phyloP scores from a whole-genome alignment of 108 stramenopile genomes.

The Nitzschia putrida region DNA sequence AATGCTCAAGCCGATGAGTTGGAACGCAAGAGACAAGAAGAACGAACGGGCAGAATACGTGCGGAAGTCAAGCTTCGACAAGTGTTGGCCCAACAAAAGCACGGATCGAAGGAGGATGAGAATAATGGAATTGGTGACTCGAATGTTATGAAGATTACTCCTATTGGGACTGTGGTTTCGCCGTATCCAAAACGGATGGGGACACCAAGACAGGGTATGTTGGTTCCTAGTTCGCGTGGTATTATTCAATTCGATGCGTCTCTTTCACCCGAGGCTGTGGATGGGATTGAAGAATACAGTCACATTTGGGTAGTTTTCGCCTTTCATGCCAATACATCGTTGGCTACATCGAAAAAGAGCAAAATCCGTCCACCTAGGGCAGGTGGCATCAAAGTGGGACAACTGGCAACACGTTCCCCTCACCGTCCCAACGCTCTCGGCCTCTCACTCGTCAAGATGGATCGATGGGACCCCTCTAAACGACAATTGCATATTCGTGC shows the following conservation, averaged over 20 bases:
- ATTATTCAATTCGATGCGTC: slow-evolving; percentile 55
- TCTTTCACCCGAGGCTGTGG: slow-evolving; percentile 60
- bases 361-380: slow-evolving; percentile 79
- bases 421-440: slow-evolving; percentile 95
- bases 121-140: slow-evolving; percentile 8
- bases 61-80: slow-evolving; percentile 77
- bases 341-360: slow-evolving; percentile 49
- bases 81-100: slow-evolving; percentile 42
- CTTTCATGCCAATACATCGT: slow-evolving; percentile 96
- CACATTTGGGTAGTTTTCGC: slow-evolving; percentile 94
- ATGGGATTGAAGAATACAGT: slow-evolving; percentile 76
- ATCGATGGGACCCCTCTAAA: slow-evolving; percentile 52
- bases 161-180: slow-evolving; percentile 71
- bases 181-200: slow-evolving; percentile 88
- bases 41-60: slow-evolving; percentile 80
- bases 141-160: slow-evolving; percentile 38
- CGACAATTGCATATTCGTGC: slow-evolving; percentile 62
- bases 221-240: slow-evolving; percentile 70
- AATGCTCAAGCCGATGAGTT: slow-evolving; percentile 5
- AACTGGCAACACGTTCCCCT: slow-evolving; percentile 92
- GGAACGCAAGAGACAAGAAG: slow-evolving; percentile 64
- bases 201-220: slow-evolving; percentile 77
- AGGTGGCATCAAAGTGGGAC: slow-evolving; percentile 85
- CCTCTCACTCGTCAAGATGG: slow-evolving; percentile 79
- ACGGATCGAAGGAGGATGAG: slow-evolving; percentile 3